A percentile compares a stretch with the other conserved stretches of the same genome.
These are phyloP conservation scores for Syzygium grande DNA, from an alignment of 345 rosid species.

Conservation along the genomic window DNA sequence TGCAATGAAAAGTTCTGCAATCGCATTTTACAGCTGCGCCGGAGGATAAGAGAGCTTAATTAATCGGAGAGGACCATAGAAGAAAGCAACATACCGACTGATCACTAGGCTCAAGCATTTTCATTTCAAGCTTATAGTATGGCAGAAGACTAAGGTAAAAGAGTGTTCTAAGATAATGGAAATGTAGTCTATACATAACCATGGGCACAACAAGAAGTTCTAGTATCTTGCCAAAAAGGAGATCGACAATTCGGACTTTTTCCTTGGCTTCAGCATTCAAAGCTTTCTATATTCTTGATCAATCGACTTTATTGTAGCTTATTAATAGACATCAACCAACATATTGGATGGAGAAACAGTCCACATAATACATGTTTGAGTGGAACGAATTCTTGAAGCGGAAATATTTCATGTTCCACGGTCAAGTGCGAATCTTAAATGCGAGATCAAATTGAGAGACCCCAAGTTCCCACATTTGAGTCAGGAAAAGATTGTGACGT, in stretches of 20 bases:
- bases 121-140: background rate
- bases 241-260: background rate
- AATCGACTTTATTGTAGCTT: background rate
- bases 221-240: background rate
- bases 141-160: background rate
- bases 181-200: background rate
- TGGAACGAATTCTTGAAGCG: background rate
- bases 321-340: background rate
- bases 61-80: background rate
- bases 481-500: background rate
- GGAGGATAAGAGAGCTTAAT: background rate
- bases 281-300: background rate
- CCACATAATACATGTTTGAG: background rate
- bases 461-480: background rate
- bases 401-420: background rate
- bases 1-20: no score
- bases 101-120: background rate
- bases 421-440: background rate
- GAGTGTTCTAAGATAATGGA: background rate
- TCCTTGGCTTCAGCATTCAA: background rate
- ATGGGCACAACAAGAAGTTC: background rate
- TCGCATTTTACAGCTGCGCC: background rate
- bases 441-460: background rate
- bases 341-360: background rate
- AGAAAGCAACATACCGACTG: background rate